Conservation (phyloP, 139 green algal genomes). For the Tetradesmus obliquus region DNA sequence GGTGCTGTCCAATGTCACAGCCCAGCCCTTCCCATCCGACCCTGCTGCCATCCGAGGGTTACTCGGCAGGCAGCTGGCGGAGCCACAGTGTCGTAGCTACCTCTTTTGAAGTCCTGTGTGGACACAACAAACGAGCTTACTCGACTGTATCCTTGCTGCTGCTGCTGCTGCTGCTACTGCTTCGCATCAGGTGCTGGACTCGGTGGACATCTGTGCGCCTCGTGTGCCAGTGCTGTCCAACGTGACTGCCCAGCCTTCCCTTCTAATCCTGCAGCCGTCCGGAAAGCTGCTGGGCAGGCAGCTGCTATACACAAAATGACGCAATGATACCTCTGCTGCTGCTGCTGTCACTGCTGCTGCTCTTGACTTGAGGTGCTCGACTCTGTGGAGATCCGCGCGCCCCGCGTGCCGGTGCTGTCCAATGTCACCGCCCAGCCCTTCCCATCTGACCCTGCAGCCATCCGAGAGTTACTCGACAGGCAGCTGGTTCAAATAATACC, state of each 20-base stretch:
- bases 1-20: conserved; percentile 93
- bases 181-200: conserved; percentile 64
- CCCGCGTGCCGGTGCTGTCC: conserved; percentile 85
- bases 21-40: conserved; percentile 65
- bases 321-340: no score
- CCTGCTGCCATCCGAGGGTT: conserved; percentile 65
- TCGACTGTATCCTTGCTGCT: no score
- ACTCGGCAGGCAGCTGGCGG: conserved; percentile 82
- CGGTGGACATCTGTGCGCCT: conserved; percentile 75
- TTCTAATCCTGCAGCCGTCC: conserved; percentile 57
- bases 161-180: background rate
- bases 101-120: no score
- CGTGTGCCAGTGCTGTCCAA: conserved; percentile 90
- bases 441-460: conserved; percentile 53
- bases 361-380: conserved; percentile 45
- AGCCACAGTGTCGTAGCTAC: no score
- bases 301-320: conserved; percentile 85
- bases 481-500: conserved; percentile 57
- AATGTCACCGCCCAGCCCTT: conserved; percentile 93
- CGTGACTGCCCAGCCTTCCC: conserved; percentile 85
- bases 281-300: conserved; percentile 79
- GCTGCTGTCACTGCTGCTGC: background rate
- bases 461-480: conserved; percentile 75
- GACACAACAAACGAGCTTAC: conserved; percentile 76
- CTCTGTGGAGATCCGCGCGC: conserved; percentile 72